Conservation (phyloP, 1,284 basidiomycete genomes). For the Amylostereum chailletii region DNA sequence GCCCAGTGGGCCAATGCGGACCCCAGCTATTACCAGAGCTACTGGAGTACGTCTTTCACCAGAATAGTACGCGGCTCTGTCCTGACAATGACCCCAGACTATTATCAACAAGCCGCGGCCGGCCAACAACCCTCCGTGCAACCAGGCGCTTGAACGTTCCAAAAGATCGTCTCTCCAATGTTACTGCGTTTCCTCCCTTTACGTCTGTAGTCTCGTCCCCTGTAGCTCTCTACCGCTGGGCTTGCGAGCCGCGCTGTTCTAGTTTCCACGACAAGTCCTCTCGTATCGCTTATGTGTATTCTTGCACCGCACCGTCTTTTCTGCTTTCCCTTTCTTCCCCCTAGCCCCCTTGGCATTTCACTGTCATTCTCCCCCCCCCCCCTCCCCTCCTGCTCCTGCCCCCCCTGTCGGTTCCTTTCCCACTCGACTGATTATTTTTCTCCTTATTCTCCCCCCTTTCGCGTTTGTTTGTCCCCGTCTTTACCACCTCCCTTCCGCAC, state of each 20-base stretch:
- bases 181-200: not conserved
- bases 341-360: not conserved
- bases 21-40: constrained; percentile 73
- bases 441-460: not conserved
- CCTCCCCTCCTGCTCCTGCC: not conserved
- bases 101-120: constrained; percentile 42
- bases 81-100: constrained; percentile 1
- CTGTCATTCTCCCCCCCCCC: constrained; percentile 4
- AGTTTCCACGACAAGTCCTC: too few relatives aligned
- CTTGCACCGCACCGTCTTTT: not conserved
- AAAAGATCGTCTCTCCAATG: not conserved
- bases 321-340: not conserved
- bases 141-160: not conserved
- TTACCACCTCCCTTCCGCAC: constrained; percentile 3
- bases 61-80: constrained; percentile 28
- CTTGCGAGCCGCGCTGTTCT: too few relatives aligned
- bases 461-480: not conserved
- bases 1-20: constrained; percentile 61
- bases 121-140: constrained; percentile 25
- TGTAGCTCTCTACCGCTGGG: too few relatives aligned
- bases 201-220: too few relatives aligned
- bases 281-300: too few relatives aligned
- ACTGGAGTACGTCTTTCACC: constrained; percentile 52
- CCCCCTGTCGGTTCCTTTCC: constrained; percentile 1
- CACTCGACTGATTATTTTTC: not conserved